Conservation (phyloP, 371 early-diverging fungal species). For the Mortierella sp. region DNA sequence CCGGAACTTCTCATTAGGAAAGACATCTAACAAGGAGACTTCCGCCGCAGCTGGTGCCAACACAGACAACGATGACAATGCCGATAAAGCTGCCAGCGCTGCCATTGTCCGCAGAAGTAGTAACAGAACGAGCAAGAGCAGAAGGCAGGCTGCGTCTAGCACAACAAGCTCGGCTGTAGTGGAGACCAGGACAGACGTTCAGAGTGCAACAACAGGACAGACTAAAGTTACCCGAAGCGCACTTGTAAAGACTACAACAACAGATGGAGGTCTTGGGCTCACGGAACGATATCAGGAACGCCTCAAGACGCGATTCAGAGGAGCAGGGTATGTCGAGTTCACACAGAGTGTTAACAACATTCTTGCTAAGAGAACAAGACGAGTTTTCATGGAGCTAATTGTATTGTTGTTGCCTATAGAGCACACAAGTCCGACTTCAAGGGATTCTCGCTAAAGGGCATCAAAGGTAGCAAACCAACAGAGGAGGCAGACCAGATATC, state of each 20-base stretch:
- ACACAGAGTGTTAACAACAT: neutral
- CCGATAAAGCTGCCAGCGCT: neutral
- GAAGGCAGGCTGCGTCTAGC: neutral
- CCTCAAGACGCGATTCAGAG: slow-evolving; percentile 35
- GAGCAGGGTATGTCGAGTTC: slow-evolving; percentile 37
- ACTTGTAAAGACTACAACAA: neutral
- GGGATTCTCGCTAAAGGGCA: slow-evolving; percentile 35
- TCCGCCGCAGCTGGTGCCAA: neutral
- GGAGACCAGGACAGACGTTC: neutral
- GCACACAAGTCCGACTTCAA: slow-evolving; percentile 39
- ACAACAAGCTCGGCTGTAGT: neutral
- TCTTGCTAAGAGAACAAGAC: neutral
- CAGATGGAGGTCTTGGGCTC: slow-evolving; percentile 22
- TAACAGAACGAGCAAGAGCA: slow-evolving; percentile 1
- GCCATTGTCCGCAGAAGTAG: neutral
- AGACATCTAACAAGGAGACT: slow-evolving; percentile 10
- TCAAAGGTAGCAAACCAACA: neutral
- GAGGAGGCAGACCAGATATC: neutral
- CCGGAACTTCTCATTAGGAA: slow-evolving; percentile 42
- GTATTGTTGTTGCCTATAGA: neutral
- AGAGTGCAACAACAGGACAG: neutral
- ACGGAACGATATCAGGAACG: slow-evolving; percentile 45
- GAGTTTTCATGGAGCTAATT: neutral
- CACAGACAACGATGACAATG: neutral
- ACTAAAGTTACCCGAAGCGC: neutral